Base-by-base conservation (phyloP, 1,139 yeast genomes). In the Saccharomyces hybrid region DNA sequence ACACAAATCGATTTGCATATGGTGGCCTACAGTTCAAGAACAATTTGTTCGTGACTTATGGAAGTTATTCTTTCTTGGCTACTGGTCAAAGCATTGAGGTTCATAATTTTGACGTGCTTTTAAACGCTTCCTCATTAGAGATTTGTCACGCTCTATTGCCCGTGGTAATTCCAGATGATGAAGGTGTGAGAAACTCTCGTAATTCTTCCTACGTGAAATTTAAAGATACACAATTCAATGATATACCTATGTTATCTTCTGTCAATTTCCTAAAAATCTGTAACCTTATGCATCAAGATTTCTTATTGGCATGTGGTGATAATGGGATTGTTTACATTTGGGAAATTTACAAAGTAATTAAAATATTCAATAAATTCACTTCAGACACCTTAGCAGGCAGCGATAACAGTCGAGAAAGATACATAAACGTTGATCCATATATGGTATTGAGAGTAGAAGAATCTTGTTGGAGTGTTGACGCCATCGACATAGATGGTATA, bases 401-500 rank as follows among this genome's bases (percentile, higher is more conserved):
- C 16, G 38, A 32, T 48, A 34, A 23, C 47, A 42, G 26, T 20
- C 23, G 28, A 16, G 30, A 47, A 32, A 25, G 41, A n/a, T 38
- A 47, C 44, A 8, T 51, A 4, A 47, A 51, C 11, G 32, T 32
- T 6, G 50, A 44, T n/a, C 61, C 61, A 2, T 25, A 44, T 8
- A 52, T 54, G 32, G 54, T 62, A 2, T 49, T 63, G 7, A 50
- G 55, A 44, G 55, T 54, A 2, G 50, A 54, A 4, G 60, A 56
- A 7, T 59, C 65, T 42, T 63, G 62, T 34, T 64, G 67, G 67
- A 62, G 67, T 56, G 54, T 63, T 7, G 68, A 65, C 51, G 56
- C 57, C 25, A 50, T 53, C 34, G 57, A 55, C 16, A 49, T 38
- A 3, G 50, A 46, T 9, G 31, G 47, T 9, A 26, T 50, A 2